Conservation (phyloP, 805 yeast species). For the Starmerella khaoyaiensis region DNA sequence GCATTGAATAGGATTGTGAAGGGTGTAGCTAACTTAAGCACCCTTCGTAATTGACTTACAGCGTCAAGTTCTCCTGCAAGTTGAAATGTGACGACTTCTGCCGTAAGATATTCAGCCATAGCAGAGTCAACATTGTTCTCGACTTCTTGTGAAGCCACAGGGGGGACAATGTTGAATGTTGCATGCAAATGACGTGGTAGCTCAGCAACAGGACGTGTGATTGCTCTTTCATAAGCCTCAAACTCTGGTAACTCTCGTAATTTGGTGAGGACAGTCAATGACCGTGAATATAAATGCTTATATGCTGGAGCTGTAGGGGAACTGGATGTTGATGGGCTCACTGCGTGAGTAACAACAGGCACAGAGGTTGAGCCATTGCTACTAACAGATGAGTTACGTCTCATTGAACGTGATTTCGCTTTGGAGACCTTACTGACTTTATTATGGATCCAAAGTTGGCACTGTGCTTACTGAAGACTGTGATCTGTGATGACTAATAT, state of each 20-base stretch:
- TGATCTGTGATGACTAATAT: no score
- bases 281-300: slow-evolving; percentile 60
- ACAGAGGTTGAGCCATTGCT: slow-evolving; percentile 15
- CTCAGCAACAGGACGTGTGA: slow-evolving; percentile 30
- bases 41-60: slow-evolving; percentile 76
- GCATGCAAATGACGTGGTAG: slow-evolving; percentile 10
- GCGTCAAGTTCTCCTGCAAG: slow-evolving; percentile 75
- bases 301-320: slow-evolving; percentile 23
- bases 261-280: slow-evolving; percentile 42
- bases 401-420: no score
- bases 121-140: no score
- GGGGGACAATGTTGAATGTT: slow-evolving; percentile 49
- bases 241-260: slow-evolving; percentile 52
- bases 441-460: no score
- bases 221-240: slow-evolving; percentile 48
- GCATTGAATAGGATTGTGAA: slow-evolving; percentile 73
- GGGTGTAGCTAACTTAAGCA: slow-evolving; percentile 87
- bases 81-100: no score
- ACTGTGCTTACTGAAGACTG: no score
- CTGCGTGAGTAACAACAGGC: slow-evolving; percentile 20
- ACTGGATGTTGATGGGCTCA: slow-evolving; percentile 19
- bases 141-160: no score
- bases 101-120: no score
- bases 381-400: slow-evolving; percentile 13
- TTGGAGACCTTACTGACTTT: no score